phyloP scores from a whole-genome alignment of 1,284 basidiomycete genomes.

The Mycosarcoma maydis region DNA sequence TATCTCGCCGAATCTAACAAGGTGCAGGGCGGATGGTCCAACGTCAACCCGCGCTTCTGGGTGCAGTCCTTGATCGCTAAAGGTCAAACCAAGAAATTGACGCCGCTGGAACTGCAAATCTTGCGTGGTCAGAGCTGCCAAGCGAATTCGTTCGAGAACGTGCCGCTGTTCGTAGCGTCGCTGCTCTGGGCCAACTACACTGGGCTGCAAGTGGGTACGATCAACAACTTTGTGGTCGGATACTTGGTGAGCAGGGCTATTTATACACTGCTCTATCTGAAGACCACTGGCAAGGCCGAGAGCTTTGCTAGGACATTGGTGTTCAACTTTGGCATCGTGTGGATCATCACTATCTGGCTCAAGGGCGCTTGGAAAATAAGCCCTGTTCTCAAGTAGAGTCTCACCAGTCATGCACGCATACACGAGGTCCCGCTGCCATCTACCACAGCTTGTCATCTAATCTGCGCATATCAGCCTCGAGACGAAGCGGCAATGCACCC shows the following conservation, averaged over 20 bases:
- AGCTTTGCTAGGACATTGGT: conserved; percentile 42
- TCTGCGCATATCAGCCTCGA: no score
- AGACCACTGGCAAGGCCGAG: conserved; percentile 9
- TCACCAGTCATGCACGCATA: no score
- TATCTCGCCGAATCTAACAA: conserved; percentile 45
- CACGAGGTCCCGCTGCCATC: no score
- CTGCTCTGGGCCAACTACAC: conserved; percentile 36
- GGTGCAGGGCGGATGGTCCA: conserved; percentile 57
- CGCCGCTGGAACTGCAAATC: conserved; percentile 41
- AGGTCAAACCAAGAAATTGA: conserved; percentile 27
- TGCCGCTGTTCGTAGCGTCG: conserved; percentile 27
- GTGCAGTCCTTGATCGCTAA: conserved; percentile 45
- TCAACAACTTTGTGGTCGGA: conserved; percentile 35
- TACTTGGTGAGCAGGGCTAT: conserved; percentile 20
- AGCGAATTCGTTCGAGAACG: conserved; percentile 44
- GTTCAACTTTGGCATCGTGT: conserved; percentile 39
- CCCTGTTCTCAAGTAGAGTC: conserved; percentile 18
- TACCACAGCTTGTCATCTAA: no score
- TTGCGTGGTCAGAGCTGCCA: conserved; percentile 53
- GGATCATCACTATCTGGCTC: conserved; percentile 32
- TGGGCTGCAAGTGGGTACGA: not conserved
- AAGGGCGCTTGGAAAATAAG: conserved; percentile 17
- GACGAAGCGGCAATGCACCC: no score
- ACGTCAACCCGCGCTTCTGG: conserved; percentile 55
- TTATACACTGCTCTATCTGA: conserved; percentile 35